These are phyloP conservation scores for Penicillium sp. DNA, from an alignment of 2,329 filamentous ascomycete species.

Conservation along the genomic window DNA sequence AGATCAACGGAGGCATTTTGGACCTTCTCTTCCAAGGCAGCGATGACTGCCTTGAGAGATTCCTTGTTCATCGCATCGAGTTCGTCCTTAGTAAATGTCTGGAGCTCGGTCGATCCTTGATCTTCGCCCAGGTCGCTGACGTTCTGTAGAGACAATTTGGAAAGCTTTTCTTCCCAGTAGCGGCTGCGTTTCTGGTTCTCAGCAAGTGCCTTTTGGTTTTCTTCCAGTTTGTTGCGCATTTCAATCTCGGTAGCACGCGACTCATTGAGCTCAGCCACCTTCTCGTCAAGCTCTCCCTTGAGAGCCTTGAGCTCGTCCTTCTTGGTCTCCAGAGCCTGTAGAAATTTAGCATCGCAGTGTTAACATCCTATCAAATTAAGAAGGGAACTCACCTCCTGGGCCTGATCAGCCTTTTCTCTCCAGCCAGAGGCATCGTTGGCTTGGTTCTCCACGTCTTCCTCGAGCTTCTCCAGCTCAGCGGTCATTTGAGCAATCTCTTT, in stretches of 20 bases:
- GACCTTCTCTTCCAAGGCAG: constrained; percentile 68
- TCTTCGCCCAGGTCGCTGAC: constrained; percentile 67
- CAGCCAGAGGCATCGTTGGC: constrained; percentile 70
- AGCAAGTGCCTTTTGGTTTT: constrained; percentile 81
- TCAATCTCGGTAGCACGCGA: constrained; percentile 90
- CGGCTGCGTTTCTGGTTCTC: constrained; percentile 81
- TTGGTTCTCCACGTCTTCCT: constrained; percentile 75
- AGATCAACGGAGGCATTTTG: constrained; percentile 86
- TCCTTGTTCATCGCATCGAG: constrained; percentile 63
- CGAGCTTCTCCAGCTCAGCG: constrained; percentile 71
- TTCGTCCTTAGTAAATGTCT: constrained; percentile 72
- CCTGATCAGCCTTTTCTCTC: constrained; percentile 71
- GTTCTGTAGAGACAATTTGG: constrained; percentile 79
- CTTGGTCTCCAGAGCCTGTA: constrained; percentile 66
- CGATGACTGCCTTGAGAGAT: constrained; percentile 62
- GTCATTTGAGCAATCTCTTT: constrained; percentile 72
- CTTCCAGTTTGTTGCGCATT: constrained; percentile 96
- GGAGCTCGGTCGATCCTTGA: constrained; percentile 53
- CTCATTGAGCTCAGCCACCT: constrained; percentile 79
- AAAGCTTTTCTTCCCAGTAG: constrained; percentile 88
- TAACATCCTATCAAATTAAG: neutral
- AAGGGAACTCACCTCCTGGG: constrained; percentile 57
- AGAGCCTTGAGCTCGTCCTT: constrained; percentile 75
- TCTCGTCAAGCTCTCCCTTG: constrained; percentile 83
- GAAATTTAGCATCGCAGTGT: constrained; percentile 19